Conservation (phyloP, 83 land plant genomes). For the Larix sibirica region DNA sequence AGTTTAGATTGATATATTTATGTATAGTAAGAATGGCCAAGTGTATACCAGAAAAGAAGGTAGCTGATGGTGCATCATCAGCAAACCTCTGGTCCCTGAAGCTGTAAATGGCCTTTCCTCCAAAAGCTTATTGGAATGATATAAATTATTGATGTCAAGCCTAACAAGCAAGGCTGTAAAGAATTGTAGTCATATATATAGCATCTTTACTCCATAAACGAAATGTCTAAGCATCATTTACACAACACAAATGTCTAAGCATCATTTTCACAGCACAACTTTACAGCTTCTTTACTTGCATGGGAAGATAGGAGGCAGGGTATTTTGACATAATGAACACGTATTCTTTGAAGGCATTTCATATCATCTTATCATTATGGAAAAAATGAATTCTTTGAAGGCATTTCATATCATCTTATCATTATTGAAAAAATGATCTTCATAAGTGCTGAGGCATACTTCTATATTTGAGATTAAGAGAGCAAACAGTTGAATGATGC, state of each 20-base stretch:
- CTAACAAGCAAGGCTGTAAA: conserved; percentile 12
- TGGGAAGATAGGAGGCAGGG: background rate
- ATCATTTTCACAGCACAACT: background rate
- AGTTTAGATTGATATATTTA: conserved; percentile 2
- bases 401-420: too few species aligned
- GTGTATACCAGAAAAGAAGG: conserved; percentile 7
- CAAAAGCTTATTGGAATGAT: background rate
- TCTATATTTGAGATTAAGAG: background rate
- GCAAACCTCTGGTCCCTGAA: conserved; percentile 2
- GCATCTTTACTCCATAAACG: background rate
- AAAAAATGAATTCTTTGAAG: too few species aligned
- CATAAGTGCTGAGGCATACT: background rate
- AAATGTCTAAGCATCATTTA: conserved; percentile 4
- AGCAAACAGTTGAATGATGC: background rate
- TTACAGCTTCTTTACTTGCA: background rate
- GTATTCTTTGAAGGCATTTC: background rate
- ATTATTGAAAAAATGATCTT: background rate
- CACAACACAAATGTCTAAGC: background rate
- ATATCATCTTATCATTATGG: too few species aligned
- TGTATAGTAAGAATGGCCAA: conserved; percentile 2
- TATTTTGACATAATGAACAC: background rate
- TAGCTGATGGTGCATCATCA: background rate
- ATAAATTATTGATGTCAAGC: conserved; percentile 12
- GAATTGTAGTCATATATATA: background rate
- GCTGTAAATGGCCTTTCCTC: conserved; percentile 14